phyloP scores from a whole-genome alignment of 2,329 filamentous ascomycete species.

The Fonsecaea multimorphosa region DNA sequence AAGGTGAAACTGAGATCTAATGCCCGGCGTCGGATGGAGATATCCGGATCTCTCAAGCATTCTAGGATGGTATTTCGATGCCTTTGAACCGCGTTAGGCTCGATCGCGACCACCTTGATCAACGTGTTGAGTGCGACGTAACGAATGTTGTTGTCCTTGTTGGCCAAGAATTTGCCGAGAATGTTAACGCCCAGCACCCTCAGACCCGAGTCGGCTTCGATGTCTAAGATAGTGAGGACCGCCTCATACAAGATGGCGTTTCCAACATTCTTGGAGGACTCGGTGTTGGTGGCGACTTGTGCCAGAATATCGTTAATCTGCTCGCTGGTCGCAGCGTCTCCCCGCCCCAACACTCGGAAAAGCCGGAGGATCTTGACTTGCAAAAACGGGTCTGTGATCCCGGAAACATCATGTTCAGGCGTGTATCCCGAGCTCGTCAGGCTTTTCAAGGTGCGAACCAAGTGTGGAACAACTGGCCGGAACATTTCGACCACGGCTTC shows the following conservation, averaged over 20 bases:
- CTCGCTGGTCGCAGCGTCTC: slow-evolving; percentile 86
- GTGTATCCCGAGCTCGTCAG: slow-evolving; percentile 95
- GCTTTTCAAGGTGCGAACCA: slow-evolving; percentile 90
- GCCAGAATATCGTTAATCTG: slow-evolving; percentile 98
- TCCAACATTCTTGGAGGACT: slow-evolving; percentile 96
- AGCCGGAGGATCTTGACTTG: slow-evolving; percentile 95
- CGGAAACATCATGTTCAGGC: slow-evolving; percentile 96
- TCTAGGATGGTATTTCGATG: slow-evolving; percentile 98
- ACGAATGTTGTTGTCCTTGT: slow-evolving; percentile 98
- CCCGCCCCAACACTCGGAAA: slow-evolving; percentile 82
- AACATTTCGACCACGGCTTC: slow-evolving; percentile 90
- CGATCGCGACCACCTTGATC: slow-evolving; percentile 96
- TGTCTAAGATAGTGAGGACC: slow-evolving; percentile 94
- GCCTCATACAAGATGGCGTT: slow-evolving; percentile 98
- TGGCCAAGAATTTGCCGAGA: slow-evolving; percentile 96
- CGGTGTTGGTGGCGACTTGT: slow-evolving; percentile 96
- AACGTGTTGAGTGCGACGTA: slow-evolving; percentile 97
- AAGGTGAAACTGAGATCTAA: slow-evolving; percentile 96
- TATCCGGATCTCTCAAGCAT: slow-evolving; percentile 94
- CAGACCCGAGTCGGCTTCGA: slow-evolving; percentile 94
- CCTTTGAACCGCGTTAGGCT: slow-evolving; percentile 95
- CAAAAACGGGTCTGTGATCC: slow-evolving; percentile 95
- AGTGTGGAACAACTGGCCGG: slow-evolving; percentile 78
- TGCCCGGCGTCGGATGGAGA: slow-evolving; percentile 94
- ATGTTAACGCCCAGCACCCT: slow-evolving; percentile 97